phyloP scores from a whole-genome alignment of 202 grass and related monocot species.

The Schoenoplectus tabernaemontani region DNA sequence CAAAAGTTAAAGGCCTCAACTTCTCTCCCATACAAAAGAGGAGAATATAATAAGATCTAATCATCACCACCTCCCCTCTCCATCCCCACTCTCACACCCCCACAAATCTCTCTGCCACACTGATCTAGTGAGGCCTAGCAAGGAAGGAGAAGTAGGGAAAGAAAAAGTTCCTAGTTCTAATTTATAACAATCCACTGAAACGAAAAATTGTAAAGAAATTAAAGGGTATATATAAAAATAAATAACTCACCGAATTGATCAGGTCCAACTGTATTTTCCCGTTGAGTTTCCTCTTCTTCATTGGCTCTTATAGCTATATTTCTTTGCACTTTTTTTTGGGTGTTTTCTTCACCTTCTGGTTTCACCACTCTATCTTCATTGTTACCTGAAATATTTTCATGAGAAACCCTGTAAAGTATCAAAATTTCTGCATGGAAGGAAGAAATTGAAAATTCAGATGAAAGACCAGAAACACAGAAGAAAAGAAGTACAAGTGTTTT shows the following conservation, averaged over 20 bases:
- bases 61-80: neutral
- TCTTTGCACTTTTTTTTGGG: neutral
- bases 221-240: neutral
- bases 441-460: neutral
- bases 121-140: neutral
- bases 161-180: neutral
- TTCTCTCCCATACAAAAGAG: neutral
- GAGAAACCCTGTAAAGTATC: constrained; percentile 9
- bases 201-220: neutral
- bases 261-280: constrained; percentile 9
- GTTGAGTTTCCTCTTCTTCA: constrained; percentile 8
- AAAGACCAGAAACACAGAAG: neutral
- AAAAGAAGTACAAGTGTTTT: neutral
- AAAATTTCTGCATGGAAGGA: constrained; percentile 11
- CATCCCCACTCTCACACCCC: neutral
- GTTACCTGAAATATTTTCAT: constrained; percentile 21
- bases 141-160: neutral
- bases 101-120: neutral
- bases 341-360: neutral
- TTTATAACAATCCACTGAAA: neutral
- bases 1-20: constrained; percentile 2
- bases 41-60: constrained; percentile 11
- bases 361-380: constrained; percentile 15
- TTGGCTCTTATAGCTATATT: neutral
- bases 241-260: constrained; percentile 20